Evolutionary conservation across 768 basidiomycete species (phyloP).

Genomic region (Porphyrellus cyaneotinctus): DNA sequence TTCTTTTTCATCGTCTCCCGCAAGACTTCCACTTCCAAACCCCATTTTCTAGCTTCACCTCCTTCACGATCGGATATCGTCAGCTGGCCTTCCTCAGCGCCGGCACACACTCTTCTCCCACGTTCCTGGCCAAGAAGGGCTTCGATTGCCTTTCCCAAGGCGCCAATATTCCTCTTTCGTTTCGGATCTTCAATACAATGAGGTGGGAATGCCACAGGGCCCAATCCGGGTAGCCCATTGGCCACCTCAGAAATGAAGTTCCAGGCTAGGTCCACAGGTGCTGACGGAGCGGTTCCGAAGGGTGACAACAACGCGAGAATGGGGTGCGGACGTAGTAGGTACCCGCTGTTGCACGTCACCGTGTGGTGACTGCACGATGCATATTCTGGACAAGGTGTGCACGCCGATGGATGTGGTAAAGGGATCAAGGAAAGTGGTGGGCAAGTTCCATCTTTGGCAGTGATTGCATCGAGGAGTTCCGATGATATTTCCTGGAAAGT

Average conservation of each 20-base stretch:
- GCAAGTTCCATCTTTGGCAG: constrained; percentile 39
- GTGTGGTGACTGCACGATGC: constrained; percentile 54
- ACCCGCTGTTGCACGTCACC: constrained; percentile 66
- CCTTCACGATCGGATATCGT: constrained; percentile 44
- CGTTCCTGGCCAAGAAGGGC: constrained; percentile 56
- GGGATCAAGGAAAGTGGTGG: constrained; percentile 53
- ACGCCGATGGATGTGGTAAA: constrained; percentile 54
- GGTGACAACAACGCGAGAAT: constrained; percentile 44
- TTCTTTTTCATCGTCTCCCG: constrained; percentile 55
- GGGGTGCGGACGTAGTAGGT: constrained; percentile 60
- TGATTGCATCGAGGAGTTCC: constrained; percentile 24
- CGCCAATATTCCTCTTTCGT: constrained; percentile 69
- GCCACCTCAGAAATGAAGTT: constrained; percentile 43
- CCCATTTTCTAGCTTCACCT: constrained; percentile 76
- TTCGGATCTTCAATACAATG: constrained; percentile 74
- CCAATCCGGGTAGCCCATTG: constrained; percentile 72
- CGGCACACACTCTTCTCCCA: constrained; percentile 61
- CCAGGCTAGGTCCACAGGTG: constrained; percentile 42
- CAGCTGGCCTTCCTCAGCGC: constrained; percentile 34
- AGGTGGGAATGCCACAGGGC: constrained; percentile 74
- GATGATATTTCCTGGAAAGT: constrained; percentile 40
- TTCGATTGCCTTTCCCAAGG: constrained; percentile 70
- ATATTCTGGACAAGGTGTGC: constrained; percentile 71
- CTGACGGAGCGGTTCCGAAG: constrained; percentile 36
- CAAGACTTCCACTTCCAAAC: constrained; percentile 56